Conservation (phyloP, 2,329 filamentous ascomycete species). For the Penicillium sp. region DNA sequence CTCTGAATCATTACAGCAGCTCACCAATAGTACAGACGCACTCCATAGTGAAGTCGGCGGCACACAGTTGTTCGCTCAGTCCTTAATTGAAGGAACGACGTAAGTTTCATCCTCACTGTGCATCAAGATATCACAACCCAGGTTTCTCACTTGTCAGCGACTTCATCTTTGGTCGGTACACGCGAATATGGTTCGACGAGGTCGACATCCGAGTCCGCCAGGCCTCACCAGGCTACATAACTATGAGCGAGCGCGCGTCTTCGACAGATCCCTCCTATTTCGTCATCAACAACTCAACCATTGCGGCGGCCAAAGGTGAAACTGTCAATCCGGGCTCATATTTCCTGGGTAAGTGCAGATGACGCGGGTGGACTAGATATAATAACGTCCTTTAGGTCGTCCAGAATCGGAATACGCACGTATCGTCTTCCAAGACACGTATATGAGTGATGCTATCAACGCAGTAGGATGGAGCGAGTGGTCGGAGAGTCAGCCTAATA, state of each 20-base stretch:
- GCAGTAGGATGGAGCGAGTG: slow-evolving; percentile 28
- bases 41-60: slow-evolving; percentile 2
- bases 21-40: background rate
- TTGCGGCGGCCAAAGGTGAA: background rate
- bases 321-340: background rate
- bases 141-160: background rate
- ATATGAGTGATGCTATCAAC: slow-evolving; percentile 11
- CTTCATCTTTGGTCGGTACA: slow-evolving; percentile 1
- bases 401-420: slow-evolving; percentile 16
- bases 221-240: background rate
- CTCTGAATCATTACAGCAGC: background rate
- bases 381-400: slow-evolving; percentile 12
- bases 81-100: background rate
- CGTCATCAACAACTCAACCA: slow-evolving; percentile 5
- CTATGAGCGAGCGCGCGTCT: background rate
- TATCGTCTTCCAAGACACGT: slow-evolving; percentile 15
- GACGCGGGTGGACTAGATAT: slow-evolving; percentile 1
- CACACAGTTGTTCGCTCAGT: slow-evolving; percentile 1
- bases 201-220: slow-evolving; percentile 1
- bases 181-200: slow-evolving; percentile 3
- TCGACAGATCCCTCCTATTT: slow-evolving; percentile 1
- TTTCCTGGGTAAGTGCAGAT: background rate
- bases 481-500: slow-evolving; percentile 27
- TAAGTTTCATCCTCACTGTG: background rate
- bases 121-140: background rate